Conservation (phyloP, 2,329 filamentous ascomycete species). For the Delphinella strobiligena region DNA sequence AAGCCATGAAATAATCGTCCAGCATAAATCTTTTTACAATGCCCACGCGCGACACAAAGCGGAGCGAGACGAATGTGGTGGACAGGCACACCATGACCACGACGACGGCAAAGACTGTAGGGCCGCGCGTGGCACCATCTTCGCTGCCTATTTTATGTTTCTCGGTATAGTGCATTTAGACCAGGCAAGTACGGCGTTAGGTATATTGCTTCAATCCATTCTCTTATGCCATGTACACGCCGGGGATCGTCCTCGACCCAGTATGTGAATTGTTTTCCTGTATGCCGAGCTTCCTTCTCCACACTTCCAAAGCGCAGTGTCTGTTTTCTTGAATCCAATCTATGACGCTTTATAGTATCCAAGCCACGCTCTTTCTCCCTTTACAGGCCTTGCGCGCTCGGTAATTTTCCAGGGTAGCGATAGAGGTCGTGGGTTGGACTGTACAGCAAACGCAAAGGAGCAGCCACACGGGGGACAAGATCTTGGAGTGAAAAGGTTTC, state of each 20-base stretch:
- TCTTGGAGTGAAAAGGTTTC: not conserved
- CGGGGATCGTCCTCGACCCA: not conserved
- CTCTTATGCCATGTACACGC: not conserved
- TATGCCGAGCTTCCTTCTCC: too few species aligned
- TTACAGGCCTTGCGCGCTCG: not conserved
- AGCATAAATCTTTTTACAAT: slow-evolving; percentile 60
- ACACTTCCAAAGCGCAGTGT: too few species aligned
- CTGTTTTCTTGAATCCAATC: not conserved
- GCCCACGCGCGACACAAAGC: slow-evolving; percentile 58
- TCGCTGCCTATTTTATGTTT: slow-evolving; percentile 5
- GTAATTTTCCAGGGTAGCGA: not conserved
- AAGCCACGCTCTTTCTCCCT: not conserved
- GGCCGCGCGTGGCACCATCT: slow-evolving; percentile 13
- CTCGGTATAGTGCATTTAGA: not conserved
- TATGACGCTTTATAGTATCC: not conserved
- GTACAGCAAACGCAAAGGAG: too few species aligned
- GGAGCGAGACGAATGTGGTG: slow-evolving; percentile 61
- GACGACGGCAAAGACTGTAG: slow-evolving; percentile 57
- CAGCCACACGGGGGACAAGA: not conserved
- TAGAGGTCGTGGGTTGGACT: too few species aligned
- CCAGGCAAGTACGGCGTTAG: slow-evolving; percentile 4
- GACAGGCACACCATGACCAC: slow-evolving; percentile 55
- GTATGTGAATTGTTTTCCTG: not conserved
- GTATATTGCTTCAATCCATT: slow-evolving; percentile 5
- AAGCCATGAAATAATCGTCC: slow-evolving; percentile 72